Percentiles rank a stretch among this genome's conserved stretches.
phyloP scores from a whole-genome alignment of 2,329 filamentous ascomycete species.

The Graphiopsis chlorocephala region DNA sequence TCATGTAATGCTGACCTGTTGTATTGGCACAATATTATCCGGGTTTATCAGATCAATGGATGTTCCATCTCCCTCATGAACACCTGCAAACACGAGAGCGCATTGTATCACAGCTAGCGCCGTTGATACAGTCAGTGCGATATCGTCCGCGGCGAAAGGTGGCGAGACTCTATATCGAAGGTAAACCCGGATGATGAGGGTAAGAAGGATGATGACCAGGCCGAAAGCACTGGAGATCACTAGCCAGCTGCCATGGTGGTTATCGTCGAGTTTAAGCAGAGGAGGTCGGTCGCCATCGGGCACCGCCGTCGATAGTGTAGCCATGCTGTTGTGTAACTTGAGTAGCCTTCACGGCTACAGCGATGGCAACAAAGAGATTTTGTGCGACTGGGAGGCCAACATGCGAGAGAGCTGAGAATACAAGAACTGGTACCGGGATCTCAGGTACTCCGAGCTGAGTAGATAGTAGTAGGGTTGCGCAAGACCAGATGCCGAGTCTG shows the following conservation, averaged over 20 bases:
- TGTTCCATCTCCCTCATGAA: constrained; percentile 42
- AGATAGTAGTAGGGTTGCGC: constrained; percentile 1
- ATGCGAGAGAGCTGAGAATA: not conserved
- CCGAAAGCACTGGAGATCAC: constrained; percentile 40
- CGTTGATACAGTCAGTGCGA: constrained; percentile 34
- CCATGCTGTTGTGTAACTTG: constrained; percentile 4
- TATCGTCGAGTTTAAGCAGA: constrained; percentile 15
- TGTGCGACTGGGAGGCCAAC: not conserved
- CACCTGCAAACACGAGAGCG: constrained; percentile 37
- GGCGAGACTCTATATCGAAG: constrained; percentile 35
- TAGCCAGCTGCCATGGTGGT: constrained; percentile 42
- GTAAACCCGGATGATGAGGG: constrained; percentile 41
- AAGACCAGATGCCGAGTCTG: not conserved
- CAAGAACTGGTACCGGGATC: not conserved
- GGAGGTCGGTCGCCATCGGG: constrained; percentile 20
- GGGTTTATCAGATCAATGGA: constrained; percentile 27
- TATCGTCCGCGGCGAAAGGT: constrained; percentile 36
- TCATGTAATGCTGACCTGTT: constrained; percentile 33
- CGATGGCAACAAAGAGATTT: not conserved
- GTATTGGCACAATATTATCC: constrained; percentile 27
- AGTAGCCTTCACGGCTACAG: not conserved
- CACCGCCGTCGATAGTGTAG: not conserved
- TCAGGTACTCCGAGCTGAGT: not conserved
- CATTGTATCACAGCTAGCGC: constrained; percentile 39
- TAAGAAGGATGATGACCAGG: constrained; percentile 39